Percentiles rank a stretch among this genome's conserved stretches.
phyloP scores from a whole-genome alignment of 306 rosid genomes.

The Echinosophora koreensis region DNA sequence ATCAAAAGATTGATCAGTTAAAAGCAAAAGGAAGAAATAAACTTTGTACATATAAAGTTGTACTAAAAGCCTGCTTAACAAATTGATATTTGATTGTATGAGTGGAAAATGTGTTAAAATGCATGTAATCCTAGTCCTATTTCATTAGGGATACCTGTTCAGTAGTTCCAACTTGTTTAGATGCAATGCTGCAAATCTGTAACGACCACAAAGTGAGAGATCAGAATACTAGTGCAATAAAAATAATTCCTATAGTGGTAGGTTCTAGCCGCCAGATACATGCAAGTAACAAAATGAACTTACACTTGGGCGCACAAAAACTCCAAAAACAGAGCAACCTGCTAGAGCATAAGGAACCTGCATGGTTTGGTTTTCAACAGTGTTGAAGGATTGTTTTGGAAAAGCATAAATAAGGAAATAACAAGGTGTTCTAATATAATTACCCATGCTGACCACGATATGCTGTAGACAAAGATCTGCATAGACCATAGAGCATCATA shows the following conservation, averaged over 20 bases:
- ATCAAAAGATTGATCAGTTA: slow-evolving; percentile 17
- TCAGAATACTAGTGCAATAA: slow-evolving; percentile 16
- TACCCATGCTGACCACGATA: slow-evolving; percentile 91
- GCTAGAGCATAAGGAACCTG: slow-evolving; percentile 90
- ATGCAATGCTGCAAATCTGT: slow-evolving; percentile 89
- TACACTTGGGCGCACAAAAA: slow-evolving; percentile 75
- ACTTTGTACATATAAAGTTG: neutral
- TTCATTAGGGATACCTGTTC: slow-evolving; percentile 69
- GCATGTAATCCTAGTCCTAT: neutral
- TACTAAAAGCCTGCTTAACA: neutral
- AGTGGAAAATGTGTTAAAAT: neutral
- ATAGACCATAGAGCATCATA: slow-evolving; percentile 46
- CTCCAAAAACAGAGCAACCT: slow-evolving; percentile 53
- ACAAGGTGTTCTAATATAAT: slow-evolving; percentile 25
- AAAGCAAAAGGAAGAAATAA: neutral
- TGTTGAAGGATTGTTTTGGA: slow-evolving; percentile 24
- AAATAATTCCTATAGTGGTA: neutral
- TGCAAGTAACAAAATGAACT: slow-evolving; percentile 34
- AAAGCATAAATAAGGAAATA: slow-evolving; percentile 14
- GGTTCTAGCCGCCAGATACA: neutral
- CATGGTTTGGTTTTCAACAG: slow-evolving; percentile 44
- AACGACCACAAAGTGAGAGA: slow-evolving; percentile 25
- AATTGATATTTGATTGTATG: neutral
- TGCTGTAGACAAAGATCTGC: slow-evolving; percentile 70
- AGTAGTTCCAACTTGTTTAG: slow-evolving; percentile 78